Base-by-base conservation (phyloP, 2,329 filamentous ascomycete genomes). In the Penicillium sp. region DNA sequence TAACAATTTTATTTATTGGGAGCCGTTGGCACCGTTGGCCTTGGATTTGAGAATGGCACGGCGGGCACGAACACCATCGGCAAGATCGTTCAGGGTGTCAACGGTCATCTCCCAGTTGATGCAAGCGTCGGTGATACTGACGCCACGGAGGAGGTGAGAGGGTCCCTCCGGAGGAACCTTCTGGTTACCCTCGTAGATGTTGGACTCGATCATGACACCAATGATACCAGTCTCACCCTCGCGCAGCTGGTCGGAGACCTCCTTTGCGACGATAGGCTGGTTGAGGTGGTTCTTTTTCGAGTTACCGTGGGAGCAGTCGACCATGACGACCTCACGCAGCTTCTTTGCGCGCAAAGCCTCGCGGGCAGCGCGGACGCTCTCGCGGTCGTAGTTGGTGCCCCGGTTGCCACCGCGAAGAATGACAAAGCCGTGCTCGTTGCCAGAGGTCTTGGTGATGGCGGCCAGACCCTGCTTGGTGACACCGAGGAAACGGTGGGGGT, bases 231-330 rank as follows among this genome's bases (percentile, higher is more conserved):
- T 87, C 78, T 99, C 90, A 54, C 93, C 93, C 60, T 88, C 86
- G 47, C 88, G 85, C 59, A 99, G 81, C 78, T 99, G 93, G 49
- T 95, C 89, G 29, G 83, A 87, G 56, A 99, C 79, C 47, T 81
- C 81, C 71, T 88, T 84, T 59, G 93, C 91, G 42, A 97, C 93
- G 76, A 93, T 88, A 66, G 94, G 94, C 78, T 99, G 93, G 77
- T 99, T 99, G 67, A 88, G 87, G 80, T 97, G 93, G 79, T 97
- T 86, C 80, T 99, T 99, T 75, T 88, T 90, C 18, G 93, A 97
- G 80, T 99, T 99, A 51, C 94, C 94, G 71, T 99, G 94, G 21
- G 92, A 96, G 81, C 94, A 99, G 76, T 99, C 94, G 53, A 99
- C 85, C 94, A 99, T 99, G 77, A 99, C 87, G 59, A 92, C 88